phyloP scores from a whole-genome alignment of 1,284 basidiomycete species.

The Tetrapyrgos nigripes region DNA sequence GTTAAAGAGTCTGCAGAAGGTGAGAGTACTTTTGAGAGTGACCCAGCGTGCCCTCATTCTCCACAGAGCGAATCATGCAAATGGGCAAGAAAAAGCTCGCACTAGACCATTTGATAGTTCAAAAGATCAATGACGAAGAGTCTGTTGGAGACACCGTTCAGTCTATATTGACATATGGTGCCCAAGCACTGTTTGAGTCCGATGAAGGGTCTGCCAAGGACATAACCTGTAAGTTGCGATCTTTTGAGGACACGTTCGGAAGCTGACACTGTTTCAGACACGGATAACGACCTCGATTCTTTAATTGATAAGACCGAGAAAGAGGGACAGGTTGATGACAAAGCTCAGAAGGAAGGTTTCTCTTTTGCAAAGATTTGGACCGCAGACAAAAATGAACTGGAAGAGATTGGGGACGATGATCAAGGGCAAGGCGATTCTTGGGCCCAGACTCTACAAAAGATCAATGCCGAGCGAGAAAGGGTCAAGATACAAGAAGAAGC shows the following conservation, averaged over 20 bases:
- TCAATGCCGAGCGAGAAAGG: conserved; percentile 59
- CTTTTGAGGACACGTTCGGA: conserved; percentile 3
- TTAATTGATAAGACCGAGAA: conserved; percentile 85
- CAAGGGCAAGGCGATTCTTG: conserved; percentile 69
- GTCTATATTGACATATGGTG: conserved; percentile 85
- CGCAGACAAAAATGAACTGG: conserved; percentile 71
- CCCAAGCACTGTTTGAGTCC: conserved; percentile 79
- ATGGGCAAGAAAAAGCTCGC: conserved; percentile 91
- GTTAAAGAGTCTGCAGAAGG: conserved; percentile 90
- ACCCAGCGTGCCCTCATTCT: background rate
- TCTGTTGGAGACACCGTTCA: conserved; percentile 76
- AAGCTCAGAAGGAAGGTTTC: conserved; percentile 57
- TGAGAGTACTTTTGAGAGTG: conserved; percentile 27
- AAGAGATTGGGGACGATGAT: conserved; percentile 69
- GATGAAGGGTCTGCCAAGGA: conserved; percentile 58
- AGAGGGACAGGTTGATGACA: conserved; percentile 64
- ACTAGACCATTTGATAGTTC: conserved; percentile 91
- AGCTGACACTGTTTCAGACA: conserved; percentile 53
- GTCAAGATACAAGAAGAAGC: conserved; percentile 55
- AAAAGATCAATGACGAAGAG: conserved; percentile 88
- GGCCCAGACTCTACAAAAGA: conserved; percentile 72
- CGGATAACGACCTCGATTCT: conserved; percentile 80
- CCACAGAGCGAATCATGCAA: conserved; percentile 83
- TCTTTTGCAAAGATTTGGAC: conserved; percentile 91
- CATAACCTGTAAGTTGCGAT: conserved; percentile 66